Conservation (phyloP, 1,284 basidiomycete species). For the Heterobasidion irregulare region DNA sequence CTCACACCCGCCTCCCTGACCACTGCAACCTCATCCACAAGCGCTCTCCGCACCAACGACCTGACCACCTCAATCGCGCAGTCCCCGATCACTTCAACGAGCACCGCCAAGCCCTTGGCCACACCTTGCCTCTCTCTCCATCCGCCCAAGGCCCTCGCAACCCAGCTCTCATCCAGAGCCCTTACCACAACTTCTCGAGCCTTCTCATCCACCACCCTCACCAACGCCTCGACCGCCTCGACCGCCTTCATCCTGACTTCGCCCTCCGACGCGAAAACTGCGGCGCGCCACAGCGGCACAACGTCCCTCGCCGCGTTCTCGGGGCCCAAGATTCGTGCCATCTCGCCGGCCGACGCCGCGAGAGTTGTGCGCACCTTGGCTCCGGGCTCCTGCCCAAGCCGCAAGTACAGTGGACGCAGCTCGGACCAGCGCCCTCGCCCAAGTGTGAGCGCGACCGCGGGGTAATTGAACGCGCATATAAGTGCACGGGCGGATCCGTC, state of each 20-base stretch:
- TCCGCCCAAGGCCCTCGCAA: conserved; percentile 4
- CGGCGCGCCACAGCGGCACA: conserved; percentile 65
- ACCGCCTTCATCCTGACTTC: conserved; percentile 68
- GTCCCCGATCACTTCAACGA: conserved; percentile 12
- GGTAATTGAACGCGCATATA: conserved; percentile 92
- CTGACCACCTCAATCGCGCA: conserved; percentile 23
- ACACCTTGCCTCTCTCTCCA: conserved; percentile 17
- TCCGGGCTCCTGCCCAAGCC: conserved; percentile 51
- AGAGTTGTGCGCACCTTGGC: conserved; percentile 69
- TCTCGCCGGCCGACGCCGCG: conserved; percentile 83
- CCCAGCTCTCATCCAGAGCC: conserved; percentile 34
- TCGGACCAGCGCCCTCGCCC: conserved; percentile 74
- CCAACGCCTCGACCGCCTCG: conserved; percentile 54
- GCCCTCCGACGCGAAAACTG: conserved; percentile 49
- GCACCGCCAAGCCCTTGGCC: not conserved
- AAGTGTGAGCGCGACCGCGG: conserved; percentile 84
- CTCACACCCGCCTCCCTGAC: conserved; percentile 75
- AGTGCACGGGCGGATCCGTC: conserved; percentile 68
- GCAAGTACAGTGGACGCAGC: conserved; percentile 63
- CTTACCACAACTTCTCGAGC: conserved; percentile 68
- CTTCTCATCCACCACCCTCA: conserved; percentile 37
- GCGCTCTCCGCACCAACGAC: conserved; percentile 50
- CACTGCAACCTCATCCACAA: conserved; percentile 77
- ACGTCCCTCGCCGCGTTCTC: conserved; percentile 67
- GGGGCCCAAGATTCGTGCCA: conserved; percentile 80